phyloP scores from a whole-genome alignment of 441 rosid species.

The Sinapis alba region DNA sequence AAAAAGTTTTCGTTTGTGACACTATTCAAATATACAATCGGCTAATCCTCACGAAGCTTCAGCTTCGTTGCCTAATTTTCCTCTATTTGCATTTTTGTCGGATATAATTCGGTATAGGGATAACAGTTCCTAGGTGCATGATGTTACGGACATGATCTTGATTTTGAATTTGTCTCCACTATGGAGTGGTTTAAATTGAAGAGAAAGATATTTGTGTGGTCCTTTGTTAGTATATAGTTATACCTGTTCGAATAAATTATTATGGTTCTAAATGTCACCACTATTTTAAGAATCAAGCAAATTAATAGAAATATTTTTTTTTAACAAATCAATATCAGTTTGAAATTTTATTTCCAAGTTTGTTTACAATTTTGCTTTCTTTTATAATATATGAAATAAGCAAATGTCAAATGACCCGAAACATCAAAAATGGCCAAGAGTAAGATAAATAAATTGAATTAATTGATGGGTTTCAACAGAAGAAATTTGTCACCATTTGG shows the following conservation, averaged over 20 bases:
- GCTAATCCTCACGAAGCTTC: constrained; percentile 17
- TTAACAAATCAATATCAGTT: neutral
- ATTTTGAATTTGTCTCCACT: constrained; percentile 34
- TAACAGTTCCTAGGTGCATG: constrained; percentile 20
- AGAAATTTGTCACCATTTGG: neutral
- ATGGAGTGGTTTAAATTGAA: constrained; percentile 22
- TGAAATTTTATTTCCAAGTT: neutral
- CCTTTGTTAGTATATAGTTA: constrained; percentile 11
- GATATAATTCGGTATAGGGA: constrained; percentile 20
- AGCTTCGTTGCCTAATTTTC: constrained; percentile 28
- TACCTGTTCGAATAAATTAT: neutral
- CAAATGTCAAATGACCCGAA: neutral
- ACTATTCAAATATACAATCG: neutral
- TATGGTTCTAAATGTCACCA: neutral
- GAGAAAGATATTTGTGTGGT: constrained; percentile 24
- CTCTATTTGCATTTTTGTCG: constrained; percentile 20
- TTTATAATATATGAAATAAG: neutral
- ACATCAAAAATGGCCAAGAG: neutral
- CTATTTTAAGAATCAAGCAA: neutral
- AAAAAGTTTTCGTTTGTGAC: neutral
- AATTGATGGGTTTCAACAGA: neutral
- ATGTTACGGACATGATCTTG: constrained; percentile 24
- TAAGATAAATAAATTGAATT: neutral
- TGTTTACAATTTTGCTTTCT: neutral
- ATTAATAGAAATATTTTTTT: neutral